Evolutionary conservation across 2,329 filamentous ascomycete species (phyloP).

Genomic region (Byssothecium circinans): DNA sequence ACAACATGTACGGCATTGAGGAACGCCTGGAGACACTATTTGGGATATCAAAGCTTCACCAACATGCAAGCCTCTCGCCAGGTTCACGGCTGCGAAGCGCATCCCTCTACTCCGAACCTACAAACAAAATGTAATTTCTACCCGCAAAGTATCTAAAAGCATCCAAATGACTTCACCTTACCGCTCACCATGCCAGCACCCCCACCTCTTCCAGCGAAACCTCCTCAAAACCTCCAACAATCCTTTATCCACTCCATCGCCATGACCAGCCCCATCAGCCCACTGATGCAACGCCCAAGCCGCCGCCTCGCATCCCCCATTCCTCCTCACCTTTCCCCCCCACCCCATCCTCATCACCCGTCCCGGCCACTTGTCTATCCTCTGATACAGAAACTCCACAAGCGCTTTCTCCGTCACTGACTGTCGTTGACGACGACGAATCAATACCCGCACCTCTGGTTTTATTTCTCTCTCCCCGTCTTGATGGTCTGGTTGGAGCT

Average conservation of each 20-base stretch:
- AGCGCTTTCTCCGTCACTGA: background rate
- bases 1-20: no score
- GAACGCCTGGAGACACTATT: no score
- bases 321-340: background rate
- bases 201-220: background rate
- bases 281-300: conserved; percentile 1
- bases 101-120: no score
- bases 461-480: background rate
- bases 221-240: background rate
- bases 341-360: background rate
- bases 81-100: no score
- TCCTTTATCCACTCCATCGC: background rate
- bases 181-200: background rate
- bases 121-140: no score
- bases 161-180: no score
- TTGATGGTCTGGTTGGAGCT: background rate
- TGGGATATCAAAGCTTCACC: no score
- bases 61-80: no score
- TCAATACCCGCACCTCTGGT: background rate
- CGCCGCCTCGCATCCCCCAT: background rate
- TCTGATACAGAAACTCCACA: background rate
- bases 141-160: background rate
- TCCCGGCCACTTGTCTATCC: background rate
- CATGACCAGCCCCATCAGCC: background rate
- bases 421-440: background rate